Evolutionary conservation across 2,329 filamentous ascomycete genomes (phyloP), one percentile per base, ranked within the genome.

Genomic region (Fusarium miscanthi): DNA sequence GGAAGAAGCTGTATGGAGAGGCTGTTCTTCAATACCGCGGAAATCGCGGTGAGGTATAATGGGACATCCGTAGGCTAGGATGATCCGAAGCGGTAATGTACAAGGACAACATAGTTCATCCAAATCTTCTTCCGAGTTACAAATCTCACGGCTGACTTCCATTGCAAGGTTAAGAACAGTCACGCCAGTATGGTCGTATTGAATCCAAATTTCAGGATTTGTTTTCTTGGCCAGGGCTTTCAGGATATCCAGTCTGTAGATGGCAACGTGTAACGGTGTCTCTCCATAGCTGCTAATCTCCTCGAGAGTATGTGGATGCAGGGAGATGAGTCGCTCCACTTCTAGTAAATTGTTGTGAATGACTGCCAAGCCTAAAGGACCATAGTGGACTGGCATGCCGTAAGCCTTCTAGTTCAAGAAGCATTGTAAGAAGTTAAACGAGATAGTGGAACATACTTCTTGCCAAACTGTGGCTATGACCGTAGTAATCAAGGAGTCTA

Each of bases 161-260:
- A 48, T 3, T n/a, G 45, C 45, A 48, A 9, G 7, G 5, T 9
- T 12, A 17, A 48, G 21, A n/a, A n/a, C 7, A 31, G 27, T 48
- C 19, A 2, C 9, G 3, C 3, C 0, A 8, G 1, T 0, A 6
- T 1, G 0, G 4, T 4, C 4, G 14, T 0, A 0, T 17, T 1
- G 45, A 48, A 31, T n/a, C 27, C 27, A 48, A 6, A 4, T 0
- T 4, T n/a, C 10, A 1, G 45, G 14, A 4, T 2, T 31, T 4
- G 7, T 21, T 2, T n/a, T 12, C 14, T 48, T 17, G 4, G 21
- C 10, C 10, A 48, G 45, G 6, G 0, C 7, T 17, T 31, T 6
- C 10, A 48, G 8, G 14, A 31, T 12, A 0, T 48, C 21, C 1
- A 0, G 21, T 21, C 14, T 48, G 10, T 31, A 4, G 3, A 48